Evolutionary conservation across 148 eudicot genomes (phyloP), one percentile per base, ranked within the genome.

Genomic region (Dysphania ambrosioides): DNA sequence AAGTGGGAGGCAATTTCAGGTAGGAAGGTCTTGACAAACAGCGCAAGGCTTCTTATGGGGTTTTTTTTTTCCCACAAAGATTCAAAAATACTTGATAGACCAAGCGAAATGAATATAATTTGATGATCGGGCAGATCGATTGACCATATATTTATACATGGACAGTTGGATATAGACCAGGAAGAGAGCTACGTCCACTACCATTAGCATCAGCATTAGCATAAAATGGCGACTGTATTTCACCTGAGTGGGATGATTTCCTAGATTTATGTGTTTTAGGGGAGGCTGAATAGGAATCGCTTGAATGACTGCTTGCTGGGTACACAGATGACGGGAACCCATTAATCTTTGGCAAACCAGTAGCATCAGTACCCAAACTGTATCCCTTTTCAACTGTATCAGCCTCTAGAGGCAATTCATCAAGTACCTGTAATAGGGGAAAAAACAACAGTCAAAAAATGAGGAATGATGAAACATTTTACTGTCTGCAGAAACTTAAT

Each of bases 321-420:
- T 88, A 90, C 38, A 81, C 30, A 19, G 96, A 87, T 61, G 98
- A 79, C 16, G 90, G 82, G 66, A 92, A 85, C 77, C 96, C 93
- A 12, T 83, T 87, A 59, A 87, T 86, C 86, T 83, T 92, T 2
- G 98, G 98, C 66, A 95, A 88, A 68, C 98, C 97, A 4, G 96
- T 92, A 57, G 91, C 78, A 74, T 95, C 93, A 29, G 80, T 79
- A 68, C 86, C 86, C 79, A 87, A 59, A 79, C 87, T 88, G 83
- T 90, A 90, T 58, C 98, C 98, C 82, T 87, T 92, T 82, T 92
- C 97, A 29, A 85, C 88, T 36, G 89, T 82, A 35, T 95, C 97
- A 13, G 96, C 98, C 32, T 95, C 98, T 65, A 92, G 82, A 2
- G 97, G 97, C 61, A 95, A 78, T 87, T 92, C 98, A 75, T 95